phyloP scores from a whole-genome alignment of 2,329 filamentous ascomycete species.

The Dactylellina drechsleri region DNA sequence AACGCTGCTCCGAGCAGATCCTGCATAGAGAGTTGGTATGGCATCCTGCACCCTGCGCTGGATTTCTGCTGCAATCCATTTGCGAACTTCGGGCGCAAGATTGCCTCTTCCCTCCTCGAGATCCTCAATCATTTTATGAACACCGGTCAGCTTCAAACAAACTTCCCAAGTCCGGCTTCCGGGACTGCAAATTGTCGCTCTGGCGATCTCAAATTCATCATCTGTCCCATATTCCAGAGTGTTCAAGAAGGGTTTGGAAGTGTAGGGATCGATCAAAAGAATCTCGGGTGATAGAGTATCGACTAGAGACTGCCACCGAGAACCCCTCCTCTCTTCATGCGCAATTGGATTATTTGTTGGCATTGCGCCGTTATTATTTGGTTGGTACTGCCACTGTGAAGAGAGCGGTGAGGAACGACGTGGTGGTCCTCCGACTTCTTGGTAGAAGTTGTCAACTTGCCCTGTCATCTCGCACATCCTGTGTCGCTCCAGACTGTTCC shows the following conservation, averaged over 20 bases:
- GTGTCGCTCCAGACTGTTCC: constrained; percentile 40
- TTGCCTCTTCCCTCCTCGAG: constrained; percentile 47
- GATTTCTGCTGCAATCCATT: constrained; percentile 52
- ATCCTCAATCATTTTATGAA: constrained; percentile 51
- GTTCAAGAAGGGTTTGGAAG: constrained; percentile 44
- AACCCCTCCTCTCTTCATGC: constrained; percentile 44
- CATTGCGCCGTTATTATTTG: constrained; percentile 33
- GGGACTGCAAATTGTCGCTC: constrained; percentile 35
- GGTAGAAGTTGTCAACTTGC: constrained; percentile 47
- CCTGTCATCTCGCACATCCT: constrained; percentile 49
- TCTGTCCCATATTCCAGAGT: constrained; percentile 45
- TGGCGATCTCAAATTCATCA: constrained; percentile 48
- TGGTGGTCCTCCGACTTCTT: constrained; percentile 34
- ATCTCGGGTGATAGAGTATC: constrained; percentile 52
- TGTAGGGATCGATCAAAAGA: constrained; percentile 45
- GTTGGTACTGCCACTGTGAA: constrained; percentile 39
- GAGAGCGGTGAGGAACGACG: constrained; percentile 30
- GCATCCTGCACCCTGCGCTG: constrained; percentile 50
- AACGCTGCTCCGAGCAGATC: constrained; percentile 38
- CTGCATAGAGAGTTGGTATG: constrained; percentile 34
- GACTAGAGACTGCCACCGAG: constrained; percentile 47
- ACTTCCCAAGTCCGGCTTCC: constrained; percentile 48
- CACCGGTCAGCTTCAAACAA: constrained; percentile 48
- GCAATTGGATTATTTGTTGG: constrained; percentile 49
- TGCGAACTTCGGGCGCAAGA: constrained; percentile 43